A percentile compares a stretch with the other conserved stretches of the same genome.
These are phyloP conservation scores for Lactarius indigo DNA, from an alignment of 768 basidiomycete genomes.

Conservation along the genomic window DNA sequence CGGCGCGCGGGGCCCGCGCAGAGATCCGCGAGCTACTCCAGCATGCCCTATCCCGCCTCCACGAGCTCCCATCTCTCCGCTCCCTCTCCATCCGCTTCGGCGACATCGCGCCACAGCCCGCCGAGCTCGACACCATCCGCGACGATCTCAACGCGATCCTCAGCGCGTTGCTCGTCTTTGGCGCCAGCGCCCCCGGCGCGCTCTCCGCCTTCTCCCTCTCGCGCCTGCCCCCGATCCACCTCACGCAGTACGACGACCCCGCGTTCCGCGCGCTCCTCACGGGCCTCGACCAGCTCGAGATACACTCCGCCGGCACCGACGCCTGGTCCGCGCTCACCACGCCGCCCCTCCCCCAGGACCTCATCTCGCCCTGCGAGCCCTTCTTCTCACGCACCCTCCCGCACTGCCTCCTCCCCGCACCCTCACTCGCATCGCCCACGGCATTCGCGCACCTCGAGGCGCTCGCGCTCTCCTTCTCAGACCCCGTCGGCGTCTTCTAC, in stretches of 20 bases:
- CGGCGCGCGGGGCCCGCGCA: not conserved
- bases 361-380: constrained; percentile 15
- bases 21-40: constrained; percentile 2
- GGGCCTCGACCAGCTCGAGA: constrained; percentile 6
- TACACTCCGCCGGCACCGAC: constrained; percentile 1
- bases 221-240: constrained; percentile 13
- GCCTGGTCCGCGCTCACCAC: constrained; percentile 2
- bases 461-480: constrained; percentile 17
- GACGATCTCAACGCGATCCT: constrained; percentile 15
- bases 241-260: constrained; percentile 8
- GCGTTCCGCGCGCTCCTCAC: not conserved
- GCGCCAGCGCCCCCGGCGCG: not conserved
- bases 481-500: constrained; percentile 8
- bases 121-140: not conserved
- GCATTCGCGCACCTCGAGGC: constrained; percentile 8
- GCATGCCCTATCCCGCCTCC: constrained; percentile 6
- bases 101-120: not conserved
- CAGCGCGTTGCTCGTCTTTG: constrained; percentile 1
- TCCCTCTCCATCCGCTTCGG: constrained; percentile 18
- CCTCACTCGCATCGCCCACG: not conserved
- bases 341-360: not conserved
- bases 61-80: constrained; percentile 12
- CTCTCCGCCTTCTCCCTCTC: constrained; percentile 12
- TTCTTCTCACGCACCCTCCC: constrained; percentile 14
- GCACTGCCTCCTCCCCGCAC: not conserved